A percentile compares a stretch with the other conserved stretches of the same genome.
Evolutionary conservation across 352 stramenopile species (phyloP).

Genomic region (Globisporangium nunn): DNA sequence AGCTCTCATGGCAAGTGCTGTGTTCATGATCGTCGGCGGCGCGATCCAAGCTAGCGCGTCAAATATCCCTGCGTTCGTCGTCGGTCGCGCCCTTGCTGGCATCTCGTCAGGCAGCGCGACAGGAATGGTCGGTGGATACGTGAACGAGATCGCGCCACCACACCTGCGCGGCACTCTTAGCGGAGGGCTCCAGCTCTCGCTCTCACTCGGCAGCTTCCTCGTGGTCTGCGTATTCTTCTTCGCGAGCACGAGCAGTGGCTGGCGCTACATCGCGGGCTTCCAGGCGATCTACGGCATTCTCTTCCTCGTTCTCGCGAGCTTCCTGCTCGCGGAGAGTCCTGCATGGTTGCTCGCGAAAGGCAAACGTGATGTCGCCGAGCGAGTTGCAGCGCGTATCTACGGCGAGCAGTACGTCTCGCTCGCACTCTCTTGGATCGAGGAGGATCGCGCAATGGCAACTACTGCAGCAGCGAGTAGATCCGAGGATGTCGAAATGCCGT

Average conservation of each 20-base stretch:
- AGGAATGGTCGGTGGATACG: constrained; percentile 21
- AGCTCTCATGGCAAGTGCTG: constrained; percentile 20
- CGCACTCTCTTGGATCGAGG: constrained; percentile 25
- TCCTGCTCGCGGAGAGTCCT: constrained; percentile 30
- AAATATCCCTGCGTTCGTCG: constrained; percentile 22
- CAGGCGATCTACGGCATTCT: constrained; percentile 21
- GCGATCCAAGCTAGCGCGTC: constrained; percentile 20
- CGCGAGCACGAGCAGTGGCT: constrained; percentile 34
- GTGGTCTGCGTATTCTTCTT: constrained; percentile 50
- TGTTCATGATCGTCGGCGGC: constrained; percentile 28
- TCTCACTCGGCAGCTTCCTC: constrained; percentile 36
- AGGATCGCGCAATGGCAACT: neutral
- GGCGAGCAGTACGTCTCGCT: constrained; percentile 21
- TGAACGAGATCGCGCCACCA: constrained; percentile 41
- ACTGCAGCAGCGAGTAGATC: neutral
- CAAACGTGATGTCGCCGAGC: constrained; percentile 19
- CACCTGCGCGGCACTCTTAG: constrained; percentile 26
- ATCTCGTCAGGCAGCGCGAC: constrained; percentile 32
- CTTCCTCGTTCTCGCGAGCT: constrained; percentile 18
- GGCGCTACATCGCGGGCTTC: constrained; percentile 33
- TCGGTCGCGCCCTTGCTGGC: constrained; percentile 30
- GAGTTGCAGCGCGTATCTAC: constrained; percentile 21
- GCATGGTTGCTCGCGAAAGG: constrained; percentile 33
- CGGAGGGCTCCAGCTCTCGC: constrained; percentile 33
- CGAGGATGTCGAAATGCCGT: neutral